Evolutionary conservation across 495 filamentous ascomycete species (phyloP).

Genomic region (Tetracladium setigerum): DNA sequence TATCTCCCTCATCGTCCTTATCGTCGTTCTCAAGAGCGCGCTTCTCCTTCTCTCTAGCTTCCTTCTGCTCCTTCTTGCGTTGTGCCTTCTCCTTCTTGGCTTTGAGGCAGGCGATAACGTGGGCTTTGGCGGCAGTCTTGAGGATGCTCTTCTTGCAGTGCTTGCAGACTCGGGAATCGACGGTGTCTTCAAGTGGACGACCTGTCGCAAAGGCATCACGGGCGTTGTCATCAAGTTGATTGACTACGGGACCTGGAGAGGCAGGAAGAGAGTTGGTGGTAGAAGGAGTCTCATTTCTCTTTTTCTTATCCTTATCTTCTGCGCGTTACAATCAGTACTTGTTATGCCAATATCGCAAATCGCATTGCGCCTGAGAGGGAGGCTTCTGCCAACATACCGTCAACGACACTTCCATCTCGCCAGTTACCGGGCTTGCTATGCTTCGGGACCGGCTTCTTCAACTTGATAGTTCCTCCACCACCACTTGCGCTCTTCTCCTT

Average conservation of each 20-base stretch:
- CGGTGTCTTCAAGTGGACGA: constrained; percentile 60
- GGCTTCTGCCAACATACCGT: constrained; percentile 37
- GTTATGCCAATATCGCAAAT: neutral
- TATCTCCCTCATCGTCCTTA: constrained; percentile 52
- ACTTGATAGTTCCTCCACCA: constrained; percentile 51
- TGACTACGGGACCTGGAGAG: constrained; percentile 53
- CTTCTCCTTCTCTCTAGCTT: constrained; percentile 40
- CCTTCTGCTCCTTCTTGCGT: constrained; percentile 72
- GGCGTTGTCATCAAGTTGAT: constrained; percentile 61
- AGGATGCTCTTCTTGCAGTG: constrained; percentile 72
- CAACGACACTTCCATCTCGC: constrained; percentile 41
- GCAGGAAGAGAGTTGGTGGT: constrained; percentile 24
- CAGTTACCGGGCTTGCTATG: constrained; percentile 47
- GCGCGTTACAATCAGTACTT: constrained; percentile 3
- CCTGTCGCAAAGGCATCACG: constrained; percentile 66
- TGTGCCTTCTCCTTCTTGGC: constrained; percentile 70
- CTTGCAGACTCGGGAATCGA: constrained; percentile 68
- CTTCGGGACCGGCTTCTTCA: constrained; percentile 58
- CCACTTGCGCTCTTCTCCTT: constrained; percentile 16
- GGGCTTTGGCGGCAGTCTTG: constrained; percentile 50
- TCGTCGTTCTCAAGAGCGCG: constrained; percentile 50
- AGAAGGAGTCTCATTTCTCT: constrained; percentile 27
- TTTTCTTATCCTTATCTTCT: constrained; percentile 44
- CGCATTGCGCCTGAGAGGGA: neutral
- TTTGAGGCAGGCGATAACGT: constrained; percentile 62